A percentile compares a stretch with the other conserved stretches of the same genome.
Conservation (phyloP, 2,329 filamentous ascomycete genomes). For the Chaetomiaceae sp. region DNA sequence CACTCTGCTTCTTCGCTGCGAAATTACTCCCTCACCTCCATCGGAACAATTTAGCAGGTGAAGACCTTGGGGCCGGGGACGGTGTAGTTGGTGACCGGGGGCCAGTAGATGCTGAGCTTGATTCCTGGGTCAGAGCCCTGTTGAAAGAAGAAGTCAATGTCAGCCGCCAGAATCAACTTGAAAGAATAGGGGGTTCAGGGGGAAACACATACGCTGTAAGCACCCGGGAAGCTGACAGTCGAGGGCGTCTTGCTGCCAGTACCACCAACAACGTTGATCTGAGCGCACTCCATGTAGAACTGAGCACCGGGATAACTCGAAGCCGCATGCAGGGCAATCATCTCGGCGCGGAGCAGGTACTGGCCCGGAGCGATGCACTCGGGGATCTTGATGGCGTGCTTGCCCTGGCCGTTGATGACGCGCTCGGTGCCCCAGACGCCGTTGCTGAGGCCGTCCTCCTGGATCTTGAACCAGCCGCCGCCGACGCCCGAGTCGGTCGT, state of each 20-base stretch:
- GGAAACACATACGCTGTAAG: constrained; percentile 20
- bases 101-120: constrained; percentile 28
- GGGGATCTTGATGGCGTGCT: constrained; percentile 25
- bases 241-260: constrained; percentile 23
- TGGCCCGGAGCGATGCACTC: constrained; percentile 26
- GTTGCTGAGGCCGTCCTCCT: constrained; percentile 25
- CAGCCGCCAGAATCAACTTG: neutral
- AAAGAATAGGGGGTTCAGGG: too few relatives aligned
- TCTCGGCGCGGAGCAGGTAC: constrained; percentile 26
- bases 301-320: constrained; percentile 26
- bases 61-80: constrained; percentile 25
- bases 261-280: constrained; percentile 26
- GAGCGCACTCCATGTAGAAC: constrained; percentile 28
- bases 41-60: constrained; percentile 18
- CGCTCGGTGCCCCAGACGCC: constrained; percentile 26
- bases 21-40: neutral
- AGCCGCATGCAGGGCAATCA: constrained; percentile 26
- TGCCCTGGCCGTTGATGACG: constrained; percentile 28
- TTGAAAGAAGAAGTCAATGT: neutral
- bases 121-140: constrained; percentile 25
- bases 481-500: constrained; percentile 24
- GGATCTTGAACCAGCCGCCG: constrained; percentile 28
- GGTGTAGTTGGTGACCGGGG: constrained; percentile 24
- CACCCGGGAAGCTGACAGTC: constrained; percentile 26
- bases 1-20: too few relatives aligned